Base-by-base conservation (phyloP, 2,329 filamentous ascomycete genomes). In the Dothideomycetidae sp. region DNA sequence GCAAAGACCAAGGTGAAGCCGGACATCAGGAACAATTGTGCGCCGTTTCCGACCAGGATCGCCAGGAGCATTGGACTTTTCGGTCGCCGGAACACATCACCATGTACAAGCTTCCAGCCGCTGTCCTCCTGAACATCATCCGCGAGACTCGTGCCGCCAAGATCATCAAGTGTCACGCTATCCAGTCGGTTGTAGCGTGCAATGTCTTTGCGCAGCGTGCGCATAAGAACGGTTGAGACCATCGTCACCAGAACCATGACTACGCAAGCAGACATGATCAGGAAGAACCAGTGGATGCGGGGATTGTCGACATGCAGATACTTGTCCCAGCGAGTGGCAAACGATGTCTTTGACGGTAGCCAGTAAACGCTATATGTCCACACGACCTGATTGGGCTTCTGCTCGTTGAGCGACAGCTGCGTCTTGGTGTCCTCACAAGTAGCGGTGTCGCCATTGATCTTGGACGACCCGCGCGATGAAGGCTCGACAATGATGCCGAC, bases 321-420 rank as follows among this genome's bases (percentile, higher is more conserved):
- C 61, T 93, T 96, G 67, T 98, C 90, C 90, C 90, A 98, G 46
- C 90, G 75, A 10, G 90, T 98, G 17, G 90, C 90, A 78, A 93
- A 98, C 1, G 81, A 82, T 1, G 86, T 96, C 1, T 70, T 54
- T 1, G 85, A 94, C 47, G 76, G 73, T 40, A 70, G 72, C 90
- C 90, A 98, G 59, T 78, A 81, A 10, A 96, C 83, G 47, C 81
- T 84, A 63, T 98, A 98, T 4, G 85, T 93, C 64, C 83, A 98
- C 2, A 75, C 73, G 14, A 94, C 82, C 13, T 70, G 62, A 13
- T 71, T 84, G 29, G 46, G 42, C 2, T 66, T 66, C 4, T 70
- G 64, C 49, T 80, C 75, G 31, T 67, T 67, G 11, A 98, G 66
- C 4, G 73, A 55, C n/a, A 93, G 58, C 0, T 72, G 66, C 0